A percentile compares a stretch with the other conserved stretches of the same genome.
Conservation (phyloP, 2,329 filamentous ascomycete genomes). For the Pseudogymnoascus sp. region DNA sequence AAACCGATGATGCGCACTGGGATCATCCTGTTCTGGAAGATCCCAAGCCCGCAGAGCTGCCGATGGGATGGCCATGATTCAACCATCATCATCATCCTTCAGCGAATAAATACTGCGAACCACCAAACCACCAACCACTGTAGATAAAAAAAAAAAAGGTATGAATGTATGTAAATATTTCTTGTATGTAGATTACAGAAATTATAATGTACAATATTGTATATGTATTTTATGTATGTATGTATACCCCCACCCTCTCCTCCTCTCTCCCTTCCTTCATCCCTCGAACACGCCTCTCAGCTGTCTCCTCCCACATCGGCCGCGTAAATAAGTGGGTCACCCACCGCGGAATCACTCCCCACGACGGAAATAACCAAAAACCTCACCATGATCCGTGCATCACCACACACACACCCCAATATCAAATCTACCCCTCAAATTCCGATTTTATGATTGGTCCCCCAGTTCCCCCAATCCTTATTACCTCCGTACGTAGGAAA, state of each 20-base stretch:
- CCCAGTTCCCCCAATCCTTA: background rate
- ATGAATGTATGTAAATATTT: background rate
- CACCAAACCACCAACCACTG: background rate
- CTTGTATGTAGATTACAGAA: background rate
- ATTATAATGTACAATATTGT: background rate
- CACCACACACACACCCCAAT: no score
- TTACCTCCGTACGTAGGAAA: no score
- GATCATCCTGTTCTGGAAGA: conserved; percentile 1
- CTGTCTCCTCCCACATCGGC: background rate
- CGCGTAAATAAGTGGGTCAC: background rate
- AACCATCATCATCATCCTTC: background rate
- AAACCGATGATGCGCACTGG: background rate
- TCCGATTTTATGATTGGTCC: background rate
- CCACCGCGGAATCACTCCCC: background rate
- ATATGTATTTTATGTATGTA: background rate
- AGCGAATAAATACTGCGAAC: background rate
- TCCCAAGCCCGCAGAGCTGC: background rate
- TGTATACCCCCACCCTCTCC: background rate
- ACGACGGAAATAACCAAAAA: background rate
- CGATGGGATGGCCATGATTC: background rate
- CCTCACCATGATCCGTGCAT: background rate
- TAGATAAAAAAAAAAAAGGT: background rate
- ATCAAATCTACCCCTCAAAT: background rate
- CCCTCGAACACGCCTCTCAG: background rate
- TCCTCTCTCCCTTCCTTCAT: background rate